These are phyloP conservation scores for Trichoderma endophyticum DNA, from an alignment of 2,329 filamentous ascomycete genomes.

Conservation along the genomic window DNA sequence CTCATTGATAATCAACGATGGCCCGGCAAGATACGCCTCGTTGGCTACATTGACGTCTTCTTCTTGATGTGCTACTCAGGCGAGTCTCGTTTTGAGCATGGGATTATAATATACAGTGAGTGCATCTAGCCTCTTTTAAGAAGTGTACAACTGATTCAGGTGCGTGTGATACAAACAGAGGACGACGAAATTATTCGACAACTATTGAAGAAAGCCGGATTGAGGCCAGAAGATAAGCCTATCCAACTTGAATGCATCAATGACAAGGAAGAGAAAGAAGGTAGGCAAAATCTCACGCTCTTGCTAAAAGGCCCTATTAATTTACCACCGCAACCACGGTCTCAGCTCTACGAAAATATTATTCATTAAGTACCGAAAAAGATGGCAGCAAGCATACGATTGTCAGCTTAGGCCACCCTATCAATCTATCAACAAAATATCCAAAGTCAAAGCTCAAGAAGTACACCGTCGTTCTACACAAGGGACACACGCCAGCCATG, in stretches of 20 bases:
- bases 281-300: not conserved
- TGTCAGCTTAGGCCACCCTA: slow-evolving; percentile 13
- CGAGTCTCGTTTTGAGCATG: slow-evolving; percentile 22
- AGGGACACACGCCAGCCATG: slow-evolving; percentile 11
- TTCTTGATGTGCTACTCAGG: slow-evolving; percentile 22
- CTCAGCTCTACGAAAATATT: slow-evolving; percentile 10
- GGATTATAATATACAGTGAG: slow-evolving; percentile 21
- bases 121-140: not conserved
- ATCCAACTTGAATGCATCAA: slow-evolving; percentile 15
- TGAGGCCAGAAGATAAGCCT: not conserved
- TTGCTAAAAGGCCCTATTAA: not conserved
- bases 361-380: not conserved
- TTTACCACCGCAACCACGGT: not conserved
- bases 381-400: slow-evolving; percentile 10
- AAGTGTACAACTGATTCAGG: not conserved
- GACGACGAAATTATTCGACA: slow-evolving; percentile 15
- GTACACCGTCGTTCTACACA: slow-evolving; percentile 9
- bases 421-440: slow-evolving; percentile 6
- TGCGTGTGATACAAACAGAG: not conserved
- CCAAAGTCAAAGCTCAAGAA: not conserved
- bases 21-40: slow-evolving; percentile 17
- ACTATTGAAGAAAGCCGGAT: not conserved
- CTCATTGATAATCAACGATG: slow-evolving; percentile 15
- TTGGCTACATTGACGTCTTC: slow-evolving; percentile 21
- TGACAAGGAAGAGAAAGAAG: not conserved